Percentiles rank a stretch among this genome's conserved stretches.
phyloP scores from a whole-genome alignment of 495 filamentous ascomycete species.

The Clavariopsis aquatica region DNA sequence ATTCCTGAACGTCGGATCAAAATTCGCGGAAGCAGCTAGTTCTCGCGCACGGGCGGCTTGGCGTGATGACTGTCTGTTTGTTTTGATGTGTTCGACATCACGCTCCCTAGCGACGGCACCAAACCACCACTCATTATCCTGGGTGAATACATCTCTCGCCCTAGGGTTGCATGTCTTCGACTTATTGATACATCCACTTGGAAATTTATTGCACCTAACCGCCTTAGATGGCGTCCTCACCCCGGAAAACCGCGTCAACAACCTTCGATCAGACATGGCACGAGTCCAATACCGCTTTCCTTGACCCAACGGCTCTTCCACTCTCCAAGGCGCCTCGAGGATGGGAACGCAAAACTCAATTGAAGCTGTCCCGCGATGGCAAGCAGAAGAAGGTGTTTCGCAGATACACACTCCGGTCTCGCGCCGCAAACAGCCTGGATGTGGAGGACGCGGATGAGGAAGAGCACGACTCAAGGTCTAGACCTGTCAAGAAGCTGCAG shows the following conservation, averaged over 20 bases:
- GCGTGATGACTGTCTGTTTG: slow-evolving; percentile 13
- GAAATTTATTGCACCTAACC: not conserved
- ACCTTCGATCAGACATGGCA: slow-evolving; percentile 36
- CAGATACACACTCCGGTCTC: slow-evolving; percentile 35
- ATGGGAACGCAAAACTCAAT: slow-evolving; percentile 44
- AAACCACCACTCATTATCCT: not conserved
- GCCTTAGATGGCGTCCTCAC: slow-evolving; percentile 30
- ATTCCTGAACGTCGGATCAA: not conserved
- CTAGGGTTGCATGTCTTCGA: not conserved
- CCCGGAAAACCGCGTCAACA: slow-evolving; percentile 19
- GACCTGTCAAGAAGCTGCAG: slow-evolving; percentile 35
- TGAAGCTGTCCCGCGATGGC: slow-evolving; percentile 32
- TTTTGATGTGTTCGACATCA: not conserved
- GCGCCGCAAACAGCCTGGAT: slow-evolving; percentile 2
- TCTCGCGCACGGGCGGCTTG: not conserved
- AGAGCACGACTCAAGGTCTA: slow-evolving; percentile 7
- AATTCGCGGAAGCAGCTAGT: slow-evolving; percentile 6
- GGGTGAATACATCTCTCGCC: not conserved
- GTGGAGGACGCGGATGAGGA: slow-evolving; percentile 18
- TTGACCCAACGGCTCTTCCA: slow-evolving; percentile 39
- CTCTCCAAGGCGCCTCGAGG: slow-evolving; percentile 40
- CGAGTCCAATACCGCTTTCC: slow-evolving; percentile 35
- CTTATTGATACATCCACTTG: slow-evolving; percentile 4
- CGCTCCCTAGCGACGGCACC: slow-evolving; percentile 9
- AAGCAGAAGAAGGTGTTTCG: slow-evolving; percentile 46